Conservation (phyloP, 2,329 filamentous ascomycete genomes). For the Botrytis squamosa region DNA sequence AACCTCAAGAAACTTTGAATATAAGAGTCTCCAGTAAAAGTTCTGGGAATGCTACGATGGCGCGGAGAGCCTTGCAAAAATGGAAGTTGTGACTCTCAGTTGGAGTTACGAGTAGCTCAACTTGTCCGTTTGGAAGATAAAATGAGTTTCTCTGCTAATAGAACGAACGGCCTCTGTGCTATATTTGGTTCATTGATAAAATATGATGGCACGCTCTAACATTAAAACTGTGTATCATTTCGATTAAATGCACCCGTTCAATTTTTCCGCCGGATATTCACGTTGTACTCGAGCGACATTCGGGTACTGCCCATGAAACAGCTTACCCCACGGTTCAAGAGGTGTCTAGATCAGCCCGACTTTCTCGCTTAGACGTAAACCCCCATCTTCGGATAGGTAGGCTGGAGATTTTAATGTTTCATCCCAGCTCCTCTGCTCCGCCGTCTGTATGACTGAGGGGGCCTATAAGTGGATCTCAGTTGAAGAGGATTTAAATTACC, state of each 20-base stretch:
- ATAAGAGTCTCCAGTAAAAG: not conserved
- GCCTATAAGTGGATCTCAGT: not conserved
- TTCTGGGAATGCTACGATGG: not conserved
- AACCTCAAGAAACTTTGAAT: not conserved
- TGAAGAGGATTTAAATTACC: not conserved
- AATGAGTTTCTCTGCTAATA: not conserved
- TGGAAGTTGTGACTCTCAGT: not conserved
- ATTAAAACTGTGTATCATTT: not conserved
- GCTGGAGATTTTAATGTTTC: not conserved
- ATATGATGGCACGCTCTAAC: not conserved
- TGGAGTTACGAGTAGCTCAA: not conserved
- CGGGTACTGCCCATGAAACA: not conserved
- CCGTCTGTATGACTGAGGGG: not conserved
- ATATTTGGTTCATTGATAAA: not conserved
- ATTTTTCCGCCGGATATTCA: not conserved
- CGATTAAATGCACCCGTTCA: not conserved
- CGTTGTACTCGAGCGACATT: not conserved
- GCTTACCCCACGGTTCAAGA: not conserved
- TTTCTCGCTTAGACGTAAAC: not conserved
- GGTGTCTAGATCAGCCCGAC: not conserved
- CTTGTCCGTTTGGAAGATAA: not conserved
- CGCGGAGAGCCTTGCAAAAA: not conserved
- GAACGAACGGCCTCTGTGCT: not conserved
- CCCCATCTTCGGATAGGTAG: slow-evolving; percentile 1
- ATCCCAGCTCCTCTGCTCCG: not conserved